These are phyloP conservation scores for Chamaenerion angustifolium DNA, from an alignment of 345 rosid species.

Conservation along the genomic window DNA sequence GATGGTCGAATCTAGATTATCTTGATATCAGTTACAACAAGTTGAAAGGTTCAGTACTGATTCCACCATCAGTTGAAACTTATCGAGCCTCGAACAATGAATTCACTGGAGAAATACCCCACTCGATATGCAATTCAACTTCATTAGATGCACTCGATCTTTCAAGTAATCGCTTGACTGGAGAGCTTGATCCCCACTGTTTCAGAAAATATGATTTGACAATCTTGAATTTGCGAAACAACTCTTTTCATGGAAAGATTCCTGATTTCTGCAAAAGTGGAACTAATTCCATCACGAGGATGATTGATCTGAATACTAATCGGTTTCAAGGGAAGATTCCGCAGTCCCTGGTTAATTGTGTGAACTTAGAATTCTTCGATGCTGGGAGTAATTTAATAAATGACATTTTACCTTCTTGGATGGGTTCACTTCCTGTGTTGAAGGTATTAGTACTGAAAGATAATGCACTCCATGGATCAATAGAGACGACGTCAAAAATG, in stretches of 20 bases:
- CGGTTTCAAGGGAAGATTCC: conserved; percentile 8
- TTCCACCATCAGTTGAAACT: accelerated
- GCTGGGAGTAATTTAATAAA: neutral
- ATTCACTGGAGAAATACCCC: conserved; percentile 8
- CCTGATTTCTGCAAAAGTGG: neutral
- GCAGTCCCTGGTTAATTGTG: conserved; percentile 1
- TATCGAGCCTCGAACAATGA: conserved; percentile 14
- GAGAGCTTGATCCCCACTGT: conserved; percentile 17
- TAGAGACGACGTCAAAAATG: neutral
- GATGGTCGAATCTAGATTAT: neutral
- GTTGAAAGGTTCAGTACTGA: conserved; percentile 12
- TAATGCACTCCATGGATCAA: conserved; percentile 4
- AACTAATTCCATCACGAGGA: neutral
- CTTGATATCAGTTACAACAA: conserved; percentile 1
- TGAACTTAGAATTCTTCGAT: neutral
- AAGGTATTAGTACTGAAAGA: conserved; percentile 6
- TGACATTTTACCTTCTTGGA: conserved; percentile 7
- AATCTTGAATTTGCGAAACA: conserved; percentile 5
- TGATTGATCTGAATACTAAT: conserved; percentile 12
- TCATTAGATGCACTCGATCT: conserved; percentile 2
- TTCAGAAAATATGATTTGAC: conserved; percentile 4
- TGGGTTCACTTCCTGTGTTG: conserved; percentile 1
- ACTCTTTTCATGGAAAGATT: conserved; percentile 12
- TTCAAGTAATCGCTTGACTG: conserved; percentile 8
- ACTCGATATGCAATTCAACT: conserved; percentile 8